Evolutionary conservation across 164 flowering plant genomes (phyloP).

Genomic region (Umbilicus rupestris): DNA sequence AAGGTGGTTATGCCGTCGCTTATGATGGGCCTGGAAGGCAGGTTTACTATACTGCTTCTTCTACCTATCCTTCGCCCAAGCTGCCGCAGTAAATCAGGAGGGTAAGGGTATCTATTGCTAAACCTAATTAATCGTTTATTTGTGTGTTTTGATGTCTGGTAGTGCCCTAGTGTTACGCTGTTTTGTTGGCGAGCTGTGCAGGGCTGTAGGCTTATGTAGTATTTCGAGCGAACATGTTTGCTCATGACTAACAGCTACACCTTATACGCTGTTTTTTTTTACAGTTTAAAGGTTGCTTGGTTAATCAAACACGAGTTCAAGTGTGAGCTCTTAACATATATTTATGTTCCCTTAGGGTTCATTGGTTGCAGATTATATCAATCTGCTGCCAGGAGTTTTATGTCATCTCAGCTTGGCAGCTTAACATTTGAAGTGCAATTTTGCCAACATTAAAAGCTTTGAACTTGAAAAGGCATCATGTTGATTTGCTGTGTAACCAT

Average conservation of each 20-base stretch:
- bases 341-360: no score
- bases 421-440: background rate
- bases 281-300: background rate
- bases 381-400: no score
- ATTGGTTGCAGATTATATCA: no score
- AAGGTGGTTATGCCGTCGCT: no score
- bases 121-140: background rate
- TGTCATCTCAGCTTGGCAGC: background rate
- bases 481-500: no score
- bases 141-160: background rate
- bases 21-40: conserved; percentile 6
- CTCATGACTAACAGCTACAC: background rate
- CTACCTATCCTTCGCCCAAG: no score
- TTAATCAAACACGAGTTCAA: background rate
- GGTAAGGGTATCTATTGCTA: background rate
- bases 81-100: background rate
- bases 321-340: background rate
- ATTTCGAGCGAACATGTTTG: background rate
- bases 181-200: background rate
- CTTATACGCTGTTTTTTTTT: background rate
- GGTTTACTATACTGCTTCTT: background rate
- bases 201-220: background rate
- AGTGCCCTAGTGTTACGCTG: background rate
- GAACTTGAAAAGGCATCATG: no score
- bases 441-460: no score